Evolutionary conservation across 2,329 filamentous ascomycete species (phyloP).

Genomic region (Fusarium anthophilum): DNA sequence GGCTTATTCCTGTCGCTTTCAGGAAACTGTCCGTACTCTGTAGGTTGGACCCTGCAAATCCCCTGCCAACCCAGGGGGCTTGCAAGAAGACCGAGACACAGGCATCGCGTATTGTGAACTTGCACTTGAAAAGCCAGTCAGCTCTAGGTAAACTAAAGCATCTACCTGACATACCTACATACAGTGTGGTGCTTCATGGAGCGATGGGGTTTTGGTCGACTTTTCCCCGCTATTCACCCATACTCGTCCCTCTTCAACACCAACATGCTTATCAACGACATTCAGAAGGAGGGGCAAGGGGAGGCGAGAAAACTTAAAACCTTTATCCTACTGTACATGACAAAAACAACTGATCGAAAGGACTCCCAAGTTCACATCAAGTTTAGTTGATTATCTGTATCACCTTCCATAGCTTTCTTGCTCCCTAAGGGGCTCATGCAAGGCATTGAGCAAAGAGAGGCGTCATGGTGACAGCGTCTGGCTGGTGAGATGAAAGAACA

Average conservation of each 20-base stretch:
- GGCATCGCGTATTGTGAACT: neutral
- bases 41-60: conserved; percentile 31
- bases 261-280: neutral
- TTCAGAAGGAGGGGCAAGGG: conserved; percentile 1
- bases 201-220: neutral
- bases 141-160: neutral
- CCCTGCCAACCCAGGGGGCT: conserved; percentile 11
- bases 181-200: neutral
- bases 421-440: neutral
- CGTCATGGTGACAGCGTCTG: conserved; percentile 33
- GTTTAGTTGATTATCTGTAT: neutral
- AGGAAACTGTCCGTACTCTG: conserved; percentile 2
- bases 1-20: conserved; percentile 23
- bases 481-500: neutral
- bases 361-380: neutral
- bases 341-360: neutral
- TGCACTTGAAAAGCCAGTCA: neutral
- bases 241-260: conserved; percentile 2
- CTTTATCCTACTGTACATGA: neutral
- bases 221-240: conserved; percentile 2
- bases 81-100: neutral
- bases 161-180: neutral
- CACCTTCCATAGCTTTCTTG: neutral
- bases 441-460: conserved; percentile 25
- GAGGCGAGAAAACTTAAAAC: neutral